Conservation (phyloP, 352 stramenopile genomes). For the Elongisporangium senticosum region DNA sequence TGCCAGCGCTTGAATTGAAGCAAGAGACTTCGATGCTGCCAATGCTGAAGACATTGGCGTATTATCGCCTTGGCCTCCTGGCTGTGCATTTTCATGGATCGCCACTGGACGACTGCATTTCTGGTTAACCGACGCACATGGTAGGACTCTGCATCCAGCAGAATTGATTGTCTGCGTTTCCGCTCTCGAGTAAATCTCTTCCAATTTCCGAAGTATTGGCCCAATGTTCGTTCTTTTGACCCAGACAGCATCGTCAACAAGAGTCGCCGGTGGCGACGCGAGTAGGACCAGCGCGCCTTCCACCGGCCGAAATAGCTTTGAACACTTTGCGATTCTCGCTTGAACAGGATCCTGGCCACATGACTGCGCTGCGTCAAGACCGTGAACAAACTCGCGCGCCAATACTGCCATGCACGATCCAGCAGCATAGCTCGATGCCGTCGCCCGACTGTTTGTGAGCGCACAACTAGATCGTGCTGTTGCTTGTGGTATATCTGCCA, state of each 20-base stretch:
- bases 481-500: neutral
- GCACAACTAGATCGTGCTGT: neutral
- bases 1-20: neutral
- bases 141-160: neutral
- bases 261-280: slow-evolving; percentile 19
- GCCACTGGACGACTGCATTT: neutral
- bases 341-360: slow-evolving; percentile 12
- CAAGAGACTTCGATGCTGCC: neutral
- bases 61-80: neutral
- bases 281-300: slow-evolving; percentile 27
- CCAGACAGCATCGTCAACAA: slow-evolving; percentile 7
- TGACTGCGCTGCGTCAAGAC: slow-evolving; percentile 1
- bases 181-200: slow-evolving; percentile 6
- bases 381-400: slow-evolving; percentile 10
- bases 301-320: slow-evolving; percentile 22
- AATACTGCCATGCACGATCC: slow-evolving; percentile 12
- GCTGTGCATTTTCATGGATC: neutral
- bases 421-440: neutral
- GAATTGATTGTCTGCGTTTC: neutral
- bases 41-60: neutral
- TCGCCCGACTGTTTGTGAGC: neutral
- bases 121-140: neutral
- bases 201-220: slow-evolving; percentile 23
- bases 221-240: slow-evolving; percentile 12
- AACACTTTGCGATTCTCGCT: slow-evolving; percentile 19